phyloP scores from a whole-genome alignment of 2,329 filamentous ascomycete genomes.

The Aspergillus eucalypticola region DNA sequence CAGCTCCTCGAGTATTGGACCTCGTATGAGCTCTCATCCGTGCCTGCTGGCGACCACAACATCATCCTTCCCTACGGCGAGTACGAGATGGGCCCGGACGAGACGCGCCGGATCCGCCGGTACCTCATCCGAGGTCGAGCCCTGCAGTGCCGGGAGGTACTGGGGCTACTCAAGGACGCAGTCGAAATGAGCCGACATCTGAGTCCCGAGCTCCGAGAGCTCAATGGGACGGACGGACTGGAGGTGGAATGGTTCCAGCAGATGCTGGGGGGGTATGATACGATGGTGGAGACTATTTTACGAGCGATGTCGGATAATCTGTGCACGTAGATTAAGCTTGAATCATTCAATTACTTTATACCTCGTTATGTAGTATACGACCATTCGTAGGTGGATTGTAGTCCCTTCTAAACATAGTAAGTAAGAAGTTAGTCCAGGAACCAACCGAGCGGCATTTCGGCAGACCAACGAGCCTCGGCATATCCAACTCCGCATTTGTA shows the following conservation, averaged over 20 bases:
- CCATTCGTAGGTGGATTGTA: no score
- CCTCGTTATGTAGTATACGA: no score
- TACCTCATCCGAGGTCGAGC: slow-evolving; percentile 31
- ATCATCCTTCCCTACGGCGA: slow-evolving; percentile 31
- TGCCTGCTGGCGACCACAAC: slow-evolving; percentile 14
- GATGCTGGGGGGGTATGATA: slow-evolving; percentile 32
- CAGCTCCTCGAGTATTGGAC: slow-evolving; percentile 36
- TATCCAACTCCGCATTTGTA: no score
- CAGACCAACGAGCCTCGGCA: no score
- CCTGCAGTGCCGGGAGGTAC: slow-evolving; percentile 29
- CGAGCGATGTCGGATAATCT: slow-evolving; percentile 31
- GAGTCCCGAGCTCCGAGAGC: background rate
- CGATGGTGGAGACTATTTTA: slow-evolving; percentile 31
- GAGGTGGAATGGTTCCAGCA: slow-evolving; percentile 28
- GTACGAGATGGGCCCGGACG: slow-evolving; percentile 33
- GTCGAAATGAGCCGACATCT: slow-evolving; percentile 17
- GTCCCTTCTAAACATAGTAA: no score
- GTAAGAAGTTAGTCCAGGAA: no score
- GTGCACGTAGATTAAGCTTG: slow-evolving; percentile 18
- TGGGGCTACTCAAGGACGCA: slow-evolving; percentile 25
- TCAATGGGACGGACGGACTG: slow-evolving; percentile 7
- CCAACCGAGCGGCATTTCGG: no score
- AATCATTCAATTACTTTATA: no score
- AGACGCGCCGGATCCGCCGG: slow-evolving; percentile 30
- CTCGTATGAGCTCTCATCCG: slow-evolving; percentile 23